Base-by-base conservation (phyloP, 78 protist genomes). In the Dictyostelium brefeldianum region DNA sequence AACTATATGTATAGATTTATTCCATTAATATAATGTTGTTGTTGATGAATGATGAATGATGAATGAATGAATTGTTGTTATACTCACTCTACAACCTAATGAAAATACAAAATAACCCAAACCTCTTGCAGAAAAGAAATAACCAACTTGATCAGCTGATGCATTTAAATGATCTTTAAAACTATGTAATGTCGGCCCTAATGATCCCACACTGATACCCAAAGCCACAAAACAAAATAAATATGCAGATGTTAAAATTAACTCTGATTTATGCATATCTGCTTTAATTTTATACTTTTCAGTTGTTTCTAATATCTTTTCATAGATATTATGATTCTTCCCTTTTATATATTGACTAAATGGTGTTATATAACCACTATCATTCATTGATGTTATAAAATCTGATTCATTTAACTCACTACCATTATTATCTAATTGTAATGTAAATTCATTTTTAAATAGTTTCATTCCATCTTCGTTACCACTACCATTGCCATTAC, bases 71-170 rank as follows among this genome's bases (percentile, higher is more conserved):
- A n/a, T 53, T 53, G 20, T 53, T 14, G 14, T 53, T 12, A 8
- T 62, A 59, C 50, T 29, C 56, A 83, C 81, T 84, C 93, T 74
- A 11, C 80, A 70, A 59, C 75, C 27, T 62, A 87, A 64, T 20
- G 85, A 77, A 50, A 81, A 81, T 11, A 87, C 9, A n/a, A 87
- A 87, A 51, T 87, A 87, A 20, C 93, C 93, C 27, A 77, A 5
- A 62, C 93, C 93, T 77, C 93, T 74, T 50, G 84, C 71, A 20
- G 80, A 31, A 25, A 87, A 87, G 29, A 87, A 87, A 41, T 78
- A 77, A 46, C 93, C 93, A 59, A 87, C 93, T 20, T 77, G 47
- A 31, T 77, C 93, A 0, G 22, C 2, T 29, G 93, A 75, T 4
- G 85, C 54, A 31, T 64, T 1, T 46, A 81, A 75, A 50, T 87